Conservation (phyloP, 805 yeast genomes). For the Candida maesae region DNA sequence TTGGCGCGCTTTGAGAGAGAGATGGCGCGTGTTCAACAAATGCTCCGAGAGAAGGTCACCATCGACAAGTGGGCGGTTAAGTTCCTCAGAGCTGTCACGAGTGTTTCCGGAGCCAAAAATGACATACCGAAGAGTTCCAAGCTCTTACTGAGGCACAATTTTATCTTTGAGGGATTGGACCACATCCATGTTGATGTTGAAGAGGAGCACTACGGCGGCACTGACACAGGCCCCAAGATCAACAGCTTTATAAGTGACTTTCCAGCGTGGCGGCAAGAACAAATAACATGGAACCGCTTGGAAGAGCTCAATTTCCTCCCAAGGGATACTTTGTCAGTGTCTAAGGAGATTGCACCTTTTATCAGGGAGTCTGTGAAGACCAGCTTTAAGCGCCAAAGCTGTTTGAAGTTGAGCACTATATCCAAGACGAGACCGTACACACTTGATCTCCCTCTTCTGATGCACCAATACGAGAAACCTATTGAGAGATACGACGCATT, state of each 20-base stretch:
- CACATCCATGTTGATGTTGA: too few relatives aligned
- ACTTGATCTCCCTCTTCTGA: too few relatives aligned
- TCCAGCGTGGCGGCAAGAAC: slow-evolving; percentile 1
- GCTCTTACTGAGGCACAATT: neutral
- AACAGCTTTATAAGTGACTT: too few relatives aligned
- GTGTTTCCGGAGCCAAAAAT: neutral
- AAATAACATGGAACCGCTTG: neutral
- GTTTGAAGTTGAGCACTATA: neutral
- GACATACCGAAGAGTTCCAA: neutral
- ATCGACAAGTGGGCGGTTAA: slow-evolving; percentile 14
- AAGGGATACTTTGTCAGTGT: slow-evolving; percentile 14
- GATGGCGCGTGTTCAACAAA: neutral
- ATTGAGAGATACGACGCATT: too few relatives aligned
- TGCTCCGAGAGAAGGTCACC: slow-evolving; percentile 6
- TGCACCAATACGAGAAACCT: too few relatives aligned
- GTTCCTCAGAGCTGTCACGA: slow-evolving; percentile 5
- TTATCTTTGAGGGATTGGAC: too few relatives aligned
- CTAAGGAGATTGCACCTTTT: slow-evolving; percentile 11
- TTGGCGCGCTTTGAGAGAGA: slow-evolving; percentile 4
- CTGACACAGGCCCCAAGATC: too few relatives aligned
- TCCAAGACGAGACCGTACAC: neutral
- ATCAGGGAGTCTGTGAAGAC: slow-evolving; percentile 8
- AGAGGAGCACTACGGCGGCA: too few relatives aligned
- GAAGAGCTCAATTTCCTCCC: slow-evolving; percentile 6
- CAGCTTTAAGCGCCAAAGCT: neutral